A percentile compares a stretch with the other conserved stretches of the same genome.
These are phyloP conservation scores for Penicillium sp. DNA, from an alignment of 2,329 filamentous ascomycete genomes.

Conservation along the genomic window DNA sequence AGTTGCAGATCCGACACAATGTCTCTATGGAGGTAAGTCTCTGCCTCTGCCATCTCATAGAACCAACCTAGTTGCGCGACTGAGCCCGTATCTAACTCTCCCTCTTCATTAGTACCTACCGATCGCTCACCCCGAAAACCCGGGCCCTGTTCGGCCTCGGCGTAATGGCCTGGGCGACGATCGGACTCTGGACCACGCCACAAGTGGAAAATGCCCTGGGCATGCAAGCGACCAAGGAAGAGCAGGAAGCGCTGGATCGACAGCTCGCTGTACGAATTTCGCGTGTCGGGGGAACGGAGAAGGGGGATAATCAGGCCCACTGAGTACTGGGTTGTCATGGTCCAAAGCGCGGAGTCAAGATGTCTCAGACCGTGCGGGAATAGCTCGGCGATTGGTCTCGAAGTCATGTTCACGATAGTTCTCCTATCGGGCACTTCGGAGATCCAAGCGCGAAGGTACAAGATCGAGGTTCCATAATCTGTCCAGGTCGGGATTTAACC, in stretches of 20 bases:
- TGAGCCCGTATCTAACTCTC: slow-evolving; percentile 1
- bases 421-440: no score
- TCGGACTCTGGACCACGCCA: slow-evolving; percentile 74
- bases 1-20: slow-evolving; percentile 22
- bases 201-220: slow-evolving; percentile 72
- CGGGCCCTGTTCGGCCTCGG: slow-evolving; percentile 71
- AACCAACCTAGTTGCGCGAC: no score
- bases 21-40: slow-evolving; percentile 44
- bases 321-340: slow-evolving; percentile 1
- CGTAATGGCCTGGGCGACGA: slow-evolving; percentile 73
- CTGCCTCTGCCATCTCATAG: neutral
- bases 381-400: no score
- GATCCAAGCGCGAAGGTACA: neutral
- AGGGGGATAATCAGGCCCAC: slow-evolving; percentile 18
- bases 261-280: slow-evolving; percentile 39
- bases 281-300: slow-evolving; percentile 31
- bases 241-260: slow-evolving; percentile 65
- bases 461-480: neutral
- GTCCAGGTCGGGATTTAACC: slow-evolving; percentile 1
- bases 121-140: slow-evolving; percentile 68
- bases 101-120: slow-evolving; percentile 60
- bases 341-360: neutral
- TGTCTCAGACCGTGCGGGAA: no score
- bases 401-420: no score
- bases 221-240: slow-evolving; percentile 70